Evolutionary conservation across 164 flowering plant species (phyloP).

Genomic region (Aristolochia contorta): DNA sequence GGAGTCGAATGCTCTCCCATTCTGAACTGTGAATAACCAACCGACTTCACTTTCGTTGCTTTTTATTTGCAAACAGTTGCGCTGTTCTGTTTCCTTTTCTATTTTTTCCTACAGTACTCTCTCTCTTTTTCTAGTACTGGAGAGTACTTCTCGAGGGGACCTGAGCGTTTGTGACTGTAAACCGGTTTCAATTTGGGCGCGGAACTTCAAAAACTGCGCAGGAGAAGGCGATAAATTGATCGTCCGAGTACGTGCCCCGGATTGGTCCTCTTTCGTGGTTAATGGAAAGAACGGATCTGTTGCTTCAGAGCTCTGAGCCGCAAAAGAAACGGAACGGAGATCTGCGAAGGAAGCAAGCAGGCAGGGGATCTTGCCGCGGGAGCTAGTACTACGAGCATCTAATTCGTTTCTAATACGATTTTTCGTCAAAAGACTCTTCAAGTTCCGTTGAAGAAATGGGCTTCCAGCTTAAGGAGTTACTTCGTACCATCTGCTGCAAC

Average conservation of each 20-base stretch:
- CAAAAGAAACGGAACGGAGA: slow-evolving; percentile 7
- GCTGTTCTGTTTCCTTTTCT: no score
- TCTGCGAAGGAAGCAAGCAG: slow-evolving; percentile 14
- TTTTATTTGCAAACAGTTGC: no score
- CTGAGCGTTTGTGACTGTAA: neutral
- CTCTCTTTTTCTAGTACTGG: neutral
- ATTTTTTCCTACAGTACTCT: neutral
- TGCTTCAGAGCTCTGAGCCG: slow-evolving; percentile 7
- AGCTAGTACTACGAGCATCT: slow-evolving; percentile 6
- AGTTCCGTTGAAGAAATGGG: slow-evolving; percentile 6
- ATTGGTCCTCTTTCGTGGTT: neutral
- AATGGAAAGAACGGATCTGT: slow-evolving; percentile 12
- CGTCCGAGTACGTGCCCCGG: neutral
- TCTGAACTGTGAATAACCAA: no score
- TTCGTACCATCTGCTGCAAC: slow-evolving; percentile 46
- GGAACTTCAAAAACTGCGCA: neutral
- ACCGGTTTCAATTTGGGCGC: neutral
- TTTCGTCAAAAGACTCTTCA: neutral
- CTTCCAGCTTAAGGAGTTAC: slow-evolving; percentile 28
- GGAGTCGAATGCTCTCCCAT: no score
- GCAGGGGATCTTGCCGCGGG: slow-evolving; percentile 24
- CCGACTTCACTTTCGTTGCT: no score
- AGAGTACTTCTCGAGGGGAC: neutral
- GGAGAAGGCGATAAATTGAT: neutral
- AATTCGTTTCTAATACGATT: no score